These are phyloP conservation scores for Lasiosphaeria hispida DNA, from an alignment of 495 filamentous ascomycete genomes.

Conservation along the genomic window DNA sequence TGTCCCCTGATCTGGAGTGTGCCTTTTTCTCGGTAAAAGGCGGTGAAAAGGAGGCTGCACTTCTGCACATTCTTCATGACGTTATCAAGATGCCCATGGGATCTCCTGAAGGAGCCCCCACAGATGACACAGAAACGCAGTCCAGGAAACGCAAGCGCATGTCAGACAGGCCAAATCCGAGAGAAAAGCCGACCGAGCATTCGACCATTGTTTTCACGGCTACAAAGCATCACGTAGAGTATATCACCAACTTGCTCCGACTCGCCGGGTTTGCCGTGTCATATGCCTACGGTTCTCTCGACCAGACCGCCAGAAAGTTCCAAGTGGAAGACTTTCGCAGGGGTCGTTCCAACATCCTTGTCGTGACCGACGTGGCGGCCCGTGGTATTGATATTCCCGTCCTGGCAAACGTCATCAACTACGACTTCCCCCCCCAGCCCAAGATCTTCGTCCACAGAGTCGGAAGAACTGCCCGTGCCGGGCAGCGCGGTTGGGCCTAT, in stretches of 20 bases:
- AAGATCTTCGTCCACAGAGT: constrained; percentile 97
- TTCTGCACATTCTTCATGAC: constrained; percentile 84
- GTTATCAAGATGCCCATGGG: constrained; percentile 92
- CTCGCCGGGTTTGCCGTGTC: constrained; percentile 82
- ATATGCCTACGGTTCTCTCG: constrained; percentile 87
- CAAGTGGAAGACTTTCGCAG: constrained; percentile 85
- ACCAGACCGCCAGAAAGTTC: constrained; percentile 86
- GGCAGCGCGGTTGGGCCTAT: constrained; percentile 90
- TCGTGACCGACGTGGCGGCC: constrained; percentile 97
- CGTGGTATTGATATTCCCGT: constrained; percentile 97
- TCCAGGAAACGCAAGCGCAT: constrained; percentile 69
- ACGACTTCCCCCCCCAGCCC: constrained; percentile 94
- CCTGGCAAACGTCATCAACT: constrained; percentile 97
- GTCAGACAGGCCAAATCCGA: constrained; percentile 43
- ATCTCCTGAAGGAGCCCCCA: constrained; percentile 49
- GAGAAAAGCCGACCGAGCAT: constrained; percentile 64
- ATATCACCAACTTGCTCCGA: constrained; percentile 69
- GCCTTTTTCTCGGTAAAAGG: constrained; percentile 92
- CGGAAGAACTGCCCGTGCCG: constrained; percentile 90
- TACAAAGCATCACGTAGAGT: constrained; percentile 98
- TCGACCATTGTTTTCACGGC: constrained; percentile 93
- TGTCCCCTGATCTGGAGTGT: constrained; percentile 88
- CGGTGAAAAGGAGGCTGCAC: constrained; percentile 86
- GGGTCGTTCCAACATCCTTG: constrained; percentile 82
- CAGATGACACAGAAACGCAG: constrained; percentile 39